Evolutionary conservation across 495 filamentous ascomycete species (phyloP).

Genomic region (Xylaria venustula): DNA sequence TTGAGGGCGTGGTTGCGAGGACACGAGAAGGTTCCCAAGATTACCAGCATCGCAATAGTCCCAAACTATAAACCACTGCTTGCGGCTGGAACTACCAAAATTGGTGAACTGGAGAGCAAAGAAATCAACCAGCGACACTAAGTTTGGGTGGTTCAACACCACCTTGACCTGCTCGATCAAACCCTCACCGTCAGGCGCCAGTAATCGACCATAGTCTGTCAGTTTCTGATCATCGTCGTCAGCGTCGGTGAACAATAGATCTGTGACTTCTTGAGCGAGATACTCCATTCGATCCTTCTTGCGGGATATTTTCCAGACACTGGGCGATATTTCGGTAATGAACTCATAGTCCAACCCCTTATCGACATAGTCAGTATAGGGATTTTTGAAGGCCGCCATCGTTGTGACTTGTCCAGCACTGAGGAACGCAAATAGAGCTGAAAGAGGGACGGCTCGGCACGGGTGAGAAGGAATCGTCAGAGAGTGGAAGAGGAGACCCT

Average conservation of each 20-base stretch:
- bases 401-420: background rate
- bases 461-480: background rate
- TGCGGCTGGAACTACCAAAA: background rate
- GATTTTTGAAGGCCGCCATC: constrained; percentile 3
- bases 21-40: constrained; percentile 30
- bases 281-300: constrained; percentile 19
- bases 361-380: constrained; percentile 10
- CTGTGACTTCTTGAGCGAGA: constrained; percentile 28
- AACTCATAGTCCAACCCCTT: constrained; percentile 19
- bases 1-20: background rate
- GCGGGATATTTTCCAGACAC: constrained; percentile 22
- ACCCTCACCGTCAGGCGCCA: background rate
- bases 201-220: constrained; percentile 4
- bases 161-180: constrained; percentile 12
- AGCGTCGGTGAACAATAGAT: constrained; percentile 7
- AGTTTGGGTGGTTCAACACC: constrained; percentile 45
- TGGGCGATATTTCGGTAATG: constrained; percentile 16
- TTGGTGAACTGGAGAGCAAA: constrained; percentile 10
- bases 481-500: background rate
- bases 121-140: constrained; percentile 33
- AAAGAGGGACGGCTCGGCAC: background rate
- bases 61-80: constrained; percentile 28
- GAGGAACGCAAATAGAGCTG: background rate
- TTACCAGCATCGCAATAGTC: constrained; percentile 43
- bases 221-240: background rate